phyloP scores from a whole-genome alignment of 345 rosid species.

The Murraya paniculata region DNA sequence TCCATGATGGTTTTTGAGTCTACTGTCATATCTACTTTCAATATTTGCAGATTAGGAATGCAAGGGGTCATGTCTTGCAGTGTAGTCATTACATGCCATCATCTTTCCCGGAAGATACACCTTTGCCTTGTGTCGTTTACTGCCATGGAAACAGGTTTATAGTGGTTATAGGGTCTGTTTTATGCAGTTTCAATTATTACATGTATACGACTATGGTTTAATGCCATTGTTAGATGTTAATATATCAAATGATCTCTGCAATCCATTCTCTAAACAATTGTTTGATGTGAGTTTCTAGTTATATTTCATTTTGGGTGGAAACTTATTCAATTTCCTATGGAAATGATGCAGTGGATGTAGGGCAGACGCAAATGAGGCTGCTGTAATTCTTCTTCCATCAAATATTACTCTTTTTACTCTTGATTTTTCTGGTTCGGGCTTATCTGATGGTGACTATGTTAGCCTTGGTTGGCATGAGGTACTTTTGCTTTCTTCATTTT shows the following conservation, averaged over 20 bases:
- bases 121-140: constrained; percentile 93
- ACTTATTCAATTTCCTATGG: constrained; percentile 25
- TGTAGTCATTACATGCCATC: constrained; percentile 90
- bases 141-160: constrained; percentile 95
- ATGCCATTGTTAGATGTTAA: background rate
- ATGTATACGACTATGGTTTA: background rate
- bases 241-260: background rate
- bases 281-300: background rate
- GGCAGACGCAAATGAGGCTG: constrained; percentile 99
- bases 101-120: constrained; percentile 54
- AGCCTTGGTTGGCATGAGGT: constrained; percentile 99
- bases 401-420: constrained; percentile 93
- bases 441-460: constrained; percentile 93
- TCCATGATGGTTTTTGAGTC: constrained; percentile 13
- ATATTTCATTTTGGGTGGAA: constrained; percentile 6
- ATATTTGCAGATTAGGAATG: constrained; percentile 72
- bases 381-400: constrained; percentile 83
- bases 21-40: constrained; percentile 12
- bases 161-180: background rate
- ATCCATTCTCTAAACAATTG: background rate
- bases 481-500: constrained; percentile 18
- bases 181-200: constrained; percentile 6
- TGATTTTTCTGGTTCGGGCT: constrained; percentile 97
- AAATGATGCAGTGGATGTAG: constrained; percentile 80
- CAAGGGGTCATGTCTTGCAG: constrained; percentile 74